These are phyloP conservation scores for Geranium incanum DNA, from an alignment of 441 rosid genomes.

Conservation along the genomic window DNA sequence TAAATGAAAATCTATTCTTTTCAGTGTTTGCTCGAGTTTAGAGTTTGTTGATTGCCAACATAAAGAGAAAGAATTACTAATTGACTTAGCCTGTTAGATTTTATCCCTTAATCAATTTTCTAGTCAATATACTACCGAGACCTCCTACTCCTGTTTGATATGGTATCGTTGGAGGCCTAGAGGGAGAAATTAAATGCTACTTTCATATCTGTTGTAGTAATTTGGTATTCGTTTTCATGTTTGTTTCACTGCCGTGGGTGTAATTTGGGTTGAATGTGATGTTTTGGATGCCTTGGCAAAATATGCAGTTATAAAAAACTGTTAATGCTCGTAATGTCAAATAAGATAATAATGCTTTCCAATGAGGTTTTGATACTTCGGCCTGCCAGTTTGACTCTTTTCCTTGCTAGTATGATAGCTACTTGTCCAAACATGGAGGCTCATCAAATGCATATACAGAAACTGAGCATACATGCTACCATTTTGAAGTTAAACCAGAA, in stretches of 20 bases:
- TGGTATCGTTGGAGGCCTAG: background rate
- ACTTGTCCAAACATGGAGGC: constrained; percentile 96
- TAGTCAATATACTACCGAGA: background rate
- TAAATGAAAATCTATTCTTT: background rate
- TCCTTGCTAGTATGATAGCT: constrained; percentile 88
- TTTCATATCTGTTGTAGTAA: background rate
- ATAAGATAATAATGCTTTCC: background rate
- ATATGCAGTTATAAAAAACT: background rate
- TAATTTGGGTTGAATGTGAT: background rate
- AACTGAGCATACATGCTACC: constrained; percentile 89
- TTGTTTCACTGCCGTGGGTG: background rate
- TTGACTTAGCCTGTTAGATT: background rate
- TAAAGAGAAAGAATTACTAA: background rate
- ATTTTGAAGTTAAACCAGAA: constrained; percentile 89
- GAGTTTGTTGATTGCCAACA: background rate
- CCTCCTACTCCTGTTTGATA: background rate
- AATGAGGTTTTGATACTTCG: constrained; percentile 16
- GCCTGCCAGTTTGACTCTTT: constrained; percentile 36
- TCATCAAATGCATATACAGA: constrained; percentile 95
- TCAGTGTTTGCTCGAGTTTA: background rate
- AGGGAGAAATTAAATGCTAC: background rate
- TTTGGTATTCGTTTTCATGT: background rate
- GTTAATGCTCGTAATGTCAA: background rate
- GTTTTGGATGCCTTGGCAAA: background rate
- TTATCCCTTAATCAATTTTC: too few species aligned